Conservation (phyloP, 2,329 filamentous ascomycete genomes). For the Phoma sp. region DNA sequence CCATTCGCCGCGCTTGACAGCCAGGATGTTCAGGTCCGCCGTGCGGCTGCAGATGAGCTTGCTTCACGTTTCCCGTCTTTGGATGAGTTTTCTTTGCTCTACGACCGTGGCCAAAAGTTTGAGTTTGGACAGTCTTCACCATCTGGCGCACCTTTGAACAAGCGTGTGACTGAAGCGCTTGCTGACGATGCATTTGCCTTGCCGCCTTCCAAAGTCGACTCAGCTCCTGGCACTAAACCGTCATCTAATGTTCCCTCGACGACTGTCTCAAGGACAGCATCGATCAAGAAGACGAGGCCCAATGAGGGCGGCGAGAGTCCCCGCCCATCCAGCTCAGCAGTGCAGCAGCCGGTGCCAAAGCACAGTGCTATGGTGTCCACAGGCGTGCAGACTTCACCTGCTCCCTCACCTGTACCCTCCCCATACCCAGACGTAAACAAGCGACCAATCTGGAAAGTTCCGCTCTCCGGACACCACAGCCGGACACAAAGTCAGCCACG, state of each 20-base stretch:
- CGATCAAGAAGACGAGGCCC: slow-evolving; percentile 38
- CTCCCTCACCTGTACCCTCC: slow-evolving; percentile 46
- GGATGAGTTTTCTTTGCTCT: slow-evolving; percentile 89
- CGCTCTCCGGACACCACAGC: slow-evolving; percentile 49
- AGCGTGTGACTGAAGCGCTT: slow-evolving; percentile 74
- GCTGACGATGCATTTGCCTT: slow-evolving; percentile 83
- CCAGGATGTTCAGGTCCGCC: slow-evolving; percentile 56
- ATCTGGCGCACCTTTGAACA: slow-evolving; percentile 59
- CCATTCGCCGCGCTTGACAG: slow-evolving; percentile 91
- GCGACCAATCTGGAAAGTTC: slow-evolving; percentile 62
- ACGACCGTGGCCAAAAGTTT: slow-evolving; percentile 83
- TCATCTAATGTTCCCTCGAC: slow-evolving; percentile 39
- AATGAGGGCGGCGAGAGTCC: slow-evolving; percentile 18
- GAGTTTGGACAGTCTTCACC: slow-evolving; percentile 67
- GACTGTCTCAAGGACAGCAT: slow-evolving; percentile 39
- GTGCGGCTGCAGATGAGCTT: slow-evolving; percentile 73
- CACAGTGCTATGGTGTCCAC: slow-evolving; percentile 66
- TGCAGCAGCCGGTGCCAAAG: slow-evolving; percentile 56
- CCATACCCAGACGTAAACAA: slow-evolving; percentile 50
- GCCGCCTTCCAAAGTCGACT: slow-evolving; percentile 35
- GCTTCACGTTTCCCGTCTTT: slow-evolving; percentile 86
- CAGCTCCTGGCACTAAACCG: slow-evolving; percentile 37
- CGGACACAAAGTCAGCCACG: slow-evolving; percentile 59
- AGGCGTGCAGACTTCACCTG: slow-evolving; percentile 79
- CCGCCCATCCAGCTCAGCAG: slow-evolving; percentile 33